Base-by-base conservation (phyloP, 2,329 filamentous ascomycete genomes). In the Penicillium thymicola region DNA sequence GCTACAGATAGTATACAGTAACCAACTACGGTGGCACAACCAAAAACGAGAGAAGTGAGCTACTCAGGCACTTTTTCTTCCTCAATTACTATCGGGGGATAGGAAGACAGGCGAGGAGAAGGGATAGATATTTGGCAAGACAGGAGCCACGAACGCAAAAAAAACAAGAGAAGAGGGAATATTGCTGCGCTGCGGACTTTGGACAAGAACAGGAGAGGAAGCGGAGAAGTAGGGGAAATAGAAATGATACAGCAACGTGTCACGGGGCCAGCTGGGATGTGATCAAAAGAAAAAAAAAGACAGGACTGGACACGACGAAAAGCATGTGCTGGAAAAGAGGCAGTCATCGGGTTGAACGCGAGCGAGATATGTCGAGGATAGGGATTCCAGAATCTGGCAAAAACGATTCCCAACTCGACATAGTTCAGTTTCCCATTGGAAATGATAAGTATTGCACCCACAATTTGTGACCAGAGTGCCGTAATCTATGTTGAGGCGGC, bases 101-200 rank as follows among this genome's bases (percentile, higher is more conserved):
- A 65, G 57, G 57, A 62, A 70, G 59, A 68, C 56, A 69, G 56
- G 38, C 52, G 65, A 65, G 55, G 60, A 61, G 60, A 63, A 63
- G 59, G 53, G 55, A 67, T 62, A 65, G 62, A 60, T 52, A 59
- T 61, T 59, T 28, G 36, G 67, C 56, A 58, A 63, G 58, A 65
- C 60, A 63, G 55, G 52, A 56, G 60, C 48, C 51, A 61, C 36
- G 42, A 50, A 66, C 61, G 64, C 61, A 61, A 65, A 68, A 66
- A 27, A 51, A 61, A 66, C 65, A 69, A 51, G 65, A 67, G 69
- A 69, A 72, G 68, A 73, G 71, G 71, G 71, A 74, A 72, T 74
- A 69, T 74, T 72, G 70, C 69, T 71, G 70, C 69, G 70, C 68
- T 73, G 70, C 66, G 70, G 64, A 70, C 65, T 71, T 68, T 70